phyloP scores from a whole-genome alignment of 139 green algal genomes.

The Coccomyxa sp. region DNA sequence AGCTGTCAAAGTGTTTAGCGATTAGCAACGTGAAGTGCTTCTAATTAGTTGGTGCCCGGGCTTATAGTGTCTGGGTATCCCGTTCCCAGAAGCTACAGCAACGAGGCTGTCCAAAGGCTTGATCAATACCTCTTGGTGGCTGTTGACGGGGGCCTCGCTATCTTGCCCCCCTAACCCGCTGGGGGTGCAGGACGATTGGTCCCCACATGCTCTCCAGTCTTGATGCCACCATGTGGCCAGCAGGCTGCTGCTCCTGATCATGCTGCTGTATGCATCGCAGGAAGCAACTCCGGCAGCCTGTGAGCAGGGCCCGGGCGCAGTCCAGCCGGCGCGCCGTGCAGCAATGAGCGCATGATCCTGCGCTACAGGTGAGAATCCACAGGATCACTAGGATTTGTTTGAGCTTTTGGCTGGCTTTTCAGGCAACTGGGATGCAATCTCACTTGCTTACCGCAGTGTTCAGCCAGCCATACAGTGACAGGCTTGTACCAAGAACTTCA shows the following conservation, averaged over 20 bases:
- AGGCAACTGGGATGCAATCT: constrained; percentile 8
- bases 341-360: no score
- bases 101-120: constrained; percentile 49
- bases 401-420: constrained; percentile 5
- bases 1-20: no score
- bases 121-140: constrained; percentile 49
- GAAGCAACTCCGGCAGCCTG: no score
- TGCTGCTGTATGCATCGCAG: no score
- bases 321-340: no score
- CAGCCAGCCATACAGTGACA: constrained; percentile 13
- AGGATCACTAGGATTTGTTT: no score
- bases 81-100: constrained; percentile 70
- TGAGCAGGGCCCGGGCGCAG: no score
- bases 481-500: not conserved
- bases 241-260: no score
- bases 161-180: constrained; percentile 33
- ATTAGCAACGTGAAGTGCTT: constrained; percentile 34
- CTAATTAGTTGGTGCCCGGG: constrained; percentile 67
- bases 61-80: constrained; percentile 33
- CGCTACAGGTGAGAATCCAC: no score
- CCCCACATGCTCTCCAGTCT: constrained; percentile 51
- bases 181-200: constrained; percentile 47
- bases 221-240: no score
- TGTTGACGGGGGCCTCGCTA: constrained; percentile 52
- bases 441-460: constrained; percentile 4